These are phyloP conservation scores for Nepenthes alata DNA, from an alignment of 179 eudicot genomes.

Conservation along the genomic window DNA sequence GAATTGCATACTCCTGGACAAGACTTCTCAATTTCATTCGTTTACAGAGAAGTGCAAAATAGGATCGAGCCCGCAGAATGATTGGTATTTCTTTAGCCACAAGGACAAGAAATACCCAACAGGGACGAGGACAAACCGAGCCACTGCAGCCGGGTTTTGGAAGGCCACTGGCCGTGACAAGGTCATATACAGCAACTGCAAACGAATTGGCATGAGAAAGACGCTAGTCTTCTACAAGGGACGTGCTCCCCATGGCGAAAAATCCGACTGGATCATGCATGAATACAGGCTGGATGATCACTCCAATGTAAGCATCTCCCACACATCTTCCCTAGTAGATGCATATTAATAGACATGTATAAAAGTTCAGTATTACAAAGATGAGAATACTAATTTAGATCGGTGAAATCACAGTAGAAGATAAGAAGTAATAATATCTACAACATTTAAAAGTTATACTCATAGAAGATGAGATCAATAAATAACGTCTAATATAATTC, in stretches of 20 bases:
- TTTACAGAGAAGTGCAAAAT: slow-evolving; percentile 9
- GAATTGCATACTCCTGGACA: too few relatives aligned
- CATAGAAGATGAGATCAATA: too few relatives aligned
- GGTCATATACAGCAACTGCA: slow-evolving; percentile 8
- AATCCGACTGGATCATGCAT: slow-evolving; percentile 14
- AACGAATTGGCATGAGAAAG: slow-evolving; percentile 10
- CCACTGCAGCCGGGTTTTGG: slow-evolving; percentile 8
- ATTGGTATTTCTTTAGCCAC: slow-evolving; percentile 11
- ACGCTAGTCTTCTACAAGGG: slow-evolving; percentile 11
- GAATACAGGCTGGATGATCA: slow-evolving; percentile 8
- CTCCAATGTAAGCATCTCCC: not conserved
- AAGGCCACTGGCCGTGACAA: slow-evolving; percentile 13
- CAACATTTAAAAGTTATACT: too few relatives aligned
- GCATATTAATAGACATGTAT: not conserved
- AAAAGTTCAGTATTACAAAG: not conserved
- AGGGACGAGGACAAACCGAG: slow-evolving; percentile 10
- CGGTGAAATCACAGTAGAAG: too few relatives aligned
- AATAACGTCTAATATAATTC: too few relatives aligned
- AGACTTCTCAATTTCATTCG: too few relatives aligned
- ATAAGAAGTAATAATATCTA: too few relatives aligned
- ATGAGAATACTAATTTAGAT: too few relatives aligned
- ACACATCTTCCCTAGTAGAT: not conserved
- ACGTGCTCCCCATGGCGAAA: slow-evolving; percentile 13
- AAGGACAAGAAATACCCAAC: slow-evolving; percentile 14
- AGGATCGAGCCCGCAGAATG: slow-evolving; percentile 8